Evolutionary conservation across 2,329 filamentous ascomycete species (phyloP).

Genomic region (Diaporthe vaccinii): DNA sequence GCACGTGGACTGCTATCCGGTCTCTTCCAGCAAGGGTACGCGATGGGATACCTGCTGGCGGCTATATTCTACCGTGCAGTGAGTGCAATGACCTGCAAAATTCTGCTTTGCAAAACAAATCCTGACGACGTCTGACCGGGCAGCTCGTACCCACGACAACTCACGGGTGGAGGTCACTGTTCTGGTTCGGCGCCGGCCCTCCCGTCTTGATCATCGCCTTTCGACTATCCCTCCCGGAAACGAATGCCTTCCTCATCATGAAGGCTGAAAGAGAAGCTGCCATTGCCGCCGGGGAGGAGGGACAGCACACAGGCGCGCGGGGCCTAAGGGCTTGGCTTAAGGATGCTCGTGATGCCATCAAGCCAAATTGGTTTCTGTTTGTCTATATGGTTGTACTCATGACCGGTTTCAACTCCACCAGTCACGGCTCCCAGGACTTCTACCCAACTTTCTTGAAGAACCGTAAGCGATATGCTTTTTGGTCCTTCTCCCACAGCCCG

Average conservation of each 20-base stretch:
- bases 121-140: not conserved
- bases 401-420: conserved; percentile 94
- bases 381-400: conserved; percentile 89
- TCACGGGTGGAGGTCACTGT: conserved; percentile 86
- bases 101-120: fast-evolving
- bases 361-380: conserved; percentile 83
- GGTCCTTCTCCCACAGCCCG: too few relatives aligned
- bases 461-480: not conserved
- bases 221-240: conserved; percentile 84
- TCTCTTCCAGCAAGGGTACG: conserved; percentile 81
- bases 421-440: conserved; percentile 76
- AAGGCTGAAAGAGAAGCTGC: conserved; percentile 66
- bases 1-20: conserved; percentile 81
- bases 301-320: conserved; percentile 50
- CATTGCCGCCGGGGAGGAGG: conserved; percentile 36
- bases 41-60: conserved; percentile 72
- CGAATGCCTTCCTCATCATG: conserved; percentile 77
- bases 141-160: conserved; percentile 79
- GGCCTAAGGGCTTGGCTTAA: conserved; percentile 76
- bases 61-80: conserved; percentile 69
- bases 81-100: not conserved
- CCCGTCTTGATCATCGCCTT: conserved; percentile 85
- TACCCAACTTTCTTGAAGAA: conserved; percentile 22
- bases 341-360: conserved; percentile 83
- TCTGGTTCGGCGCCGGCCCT: conserved; percentile 88